Conservation (phyloP, 805 yeast genomes). For the Wickerhamiella vanderwaltii region DNA sequence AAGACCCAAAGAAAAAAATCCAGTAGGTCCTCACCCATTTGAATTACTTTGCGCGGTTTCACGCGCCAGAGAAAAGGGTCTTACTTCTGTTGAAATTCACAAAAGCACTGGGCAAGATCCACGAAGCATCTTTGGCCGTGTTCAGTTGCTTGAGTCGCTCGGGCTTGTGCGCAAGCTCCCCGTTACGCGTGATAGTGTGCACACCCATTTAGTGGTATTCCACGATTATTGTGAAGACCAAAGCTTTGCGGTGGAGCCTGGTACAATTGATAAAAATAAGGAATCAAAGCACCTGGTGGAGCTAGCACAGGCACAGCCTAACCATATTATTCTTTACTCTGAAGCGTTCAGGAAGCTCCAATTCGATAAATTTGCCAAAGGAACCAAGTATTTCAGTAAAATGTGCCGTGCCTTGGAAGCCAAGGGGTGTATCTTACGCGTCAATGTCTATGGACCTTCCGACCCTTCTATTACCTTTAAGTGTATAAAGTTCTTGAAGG, state of each 20-base stretch:
- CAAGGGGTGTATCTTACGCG: constrained; percentile 23
- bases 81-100: constrained; percentile 29
- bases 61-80: constrained; percentile 31
- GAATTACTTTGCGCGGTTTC: constrained; percentile 29
- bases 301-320: constrained; percentile 24
- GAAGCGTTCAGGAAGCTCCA: constrained; percentile 32
- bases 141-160: constrained; percentile 23
- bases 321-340: constrained; percentile 26
- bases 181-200: constrained; percentile 24
- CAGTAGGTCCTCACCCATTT: constrained; percentile 30
- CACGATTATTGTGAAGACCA: constrained; percentile 24
- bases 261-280: constrained; percentile 2
- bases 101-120: constrained; percentile 31
- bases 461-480: constrained; percentile 24
- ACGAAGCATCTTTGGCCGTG: constrained; percentile 30
- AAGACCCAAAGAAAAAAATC: constrained; percentile 21
- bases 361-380: constrained; percentile 24
- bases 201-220: constrained; percentile 26
- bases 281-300: constrained; percentile 17
- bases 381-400: constrained; percentile 18
- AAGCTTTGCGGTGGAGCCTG: not conserved
- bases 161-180: constrained; percentile 29
- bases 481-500: constrained; percentile 28
- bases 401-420: constrained; percentile 22
- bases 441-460: constrained; percentile 27